These are phyloP conservation scores for Prunus persica DNA, from an alignment of 306 rosid species.

Conservation along the genomic window DNA sequence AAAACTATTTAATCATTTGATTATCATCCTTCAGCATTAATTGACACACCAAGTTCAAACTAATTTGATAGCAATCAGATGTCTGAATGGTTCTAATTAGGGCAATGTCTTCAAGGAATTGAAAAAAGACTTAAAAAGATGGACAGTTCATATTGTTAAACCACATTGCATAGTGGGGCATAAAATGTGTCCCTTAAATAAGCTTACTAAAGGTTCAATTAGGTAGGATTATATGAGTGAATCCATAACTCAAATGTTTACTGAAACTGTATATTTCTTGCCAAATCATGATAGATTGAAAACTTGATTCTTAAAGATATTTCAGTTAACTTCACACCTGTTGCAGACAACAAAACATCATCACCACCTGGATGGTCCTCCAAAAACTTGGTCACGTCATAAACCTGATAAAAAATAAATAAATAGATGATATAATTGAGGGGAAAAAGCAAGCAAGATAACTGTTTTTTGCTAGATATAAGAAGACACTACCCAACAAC, in stretches of 20 bases:
- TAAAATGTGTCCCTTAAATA: background rate
- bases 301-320: background rate
- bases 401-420: slow-evolving; percentile 32
- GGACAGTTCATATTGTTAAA: background rate
- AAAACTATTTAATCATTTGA: background rate
- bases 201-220: background rate
- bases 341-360: slow-evolving; percentile 53
- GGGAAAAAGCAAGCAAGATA: background rate
- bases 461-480: background rate
- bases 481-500: background rate
- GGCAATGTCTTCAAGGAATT: background rate
- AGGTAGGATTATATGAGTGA: background rate
- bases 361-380: slow-evolving; percentile 68
- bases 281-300: background rate
- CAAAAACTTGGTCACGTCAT: slow-evolving; percentile 53
- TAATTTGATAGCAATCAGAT: background rate
- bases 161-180: background rate
- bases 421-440: background rate
- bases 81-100: background rate
- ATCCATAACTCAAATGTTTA: background rate
- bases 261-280: background rate
- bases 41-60: background rate
- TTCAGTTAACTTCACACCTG: slow-evolving; percentile 30
- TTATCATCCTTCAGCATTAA: background rate
- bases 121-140: background rate